These are phyloP conservation scores for Tuctoria greenei DNA, from an alignment of 176 grass and related monocot genomes.

Conservation along the genomic window DNA sequence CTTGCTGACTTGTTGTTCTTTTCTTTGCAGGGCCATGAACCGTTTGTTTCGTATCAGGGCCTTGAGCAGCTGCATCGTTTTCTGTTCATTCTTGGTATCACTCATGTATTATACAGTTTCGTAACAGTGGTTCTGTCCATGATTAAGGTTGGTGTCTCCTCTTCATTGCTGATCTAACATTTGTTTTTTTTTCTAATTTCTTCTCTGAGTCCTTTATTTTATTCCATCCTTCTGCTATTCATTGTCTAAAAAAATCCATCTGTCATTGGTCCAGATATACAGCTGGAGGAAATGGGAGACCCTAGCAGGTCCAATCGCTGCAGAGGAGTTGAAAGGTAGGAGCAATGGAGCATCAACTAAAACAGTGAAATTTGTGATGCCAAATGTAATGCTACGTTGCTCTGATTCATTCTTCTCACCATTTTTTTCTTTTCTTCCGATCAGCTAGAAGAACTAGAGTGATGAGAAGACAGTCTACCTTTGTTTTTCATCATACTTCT, in stretches of 20 bases:
- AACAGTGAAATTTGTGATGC: constrained; percentile 23
- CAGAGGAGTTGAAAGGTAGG: constrained; percentile 83
- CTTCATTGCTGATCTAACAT: neutral
- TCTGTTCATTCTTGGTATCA: constrained; percentile 92
- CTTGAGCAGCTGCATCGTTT: constrained; percentile 89
- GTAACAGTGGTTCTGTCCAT: constrained; percentile 87
- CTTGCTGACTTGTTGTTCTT: neutral
- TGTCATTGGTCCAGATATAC: constrained; percentile 63
- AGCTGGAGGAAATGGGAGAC: constrained; percentile 97
- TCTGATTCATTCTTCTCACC: constrained; percentile 5
- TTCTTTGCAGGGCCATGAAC: constrained; percentile 73
- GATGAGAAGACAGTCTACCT: constrained; percentile 86
- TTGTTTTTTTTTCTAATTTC: neutral
- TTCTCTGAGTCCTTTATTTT: neutral
- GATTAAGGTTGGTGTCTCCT: constrained; percentile 63
- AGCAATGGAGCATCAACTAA: neutral
- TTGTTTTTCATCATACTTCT: constrained; percentile 88
- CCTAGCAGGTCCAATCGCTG: constrained; percentile 52
- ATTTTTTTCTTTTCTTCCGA: constrained; percentile 10
- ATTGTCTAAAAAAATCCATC: too few relatives aligned
- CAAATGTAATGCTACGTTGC: neutral
- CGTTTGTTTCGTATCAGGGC: constrained; percentile 88
- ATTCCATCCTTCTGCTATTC: neutral
- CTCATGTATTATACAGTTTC: constrained; percentile 89
- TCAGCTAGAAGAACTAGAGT: constrained; percentile 79